These are phyloP conservation scores for Taiozyma sp. DNA, from an alignment of 1,139 yeast species.

Conservation along the genomic window DNA sequence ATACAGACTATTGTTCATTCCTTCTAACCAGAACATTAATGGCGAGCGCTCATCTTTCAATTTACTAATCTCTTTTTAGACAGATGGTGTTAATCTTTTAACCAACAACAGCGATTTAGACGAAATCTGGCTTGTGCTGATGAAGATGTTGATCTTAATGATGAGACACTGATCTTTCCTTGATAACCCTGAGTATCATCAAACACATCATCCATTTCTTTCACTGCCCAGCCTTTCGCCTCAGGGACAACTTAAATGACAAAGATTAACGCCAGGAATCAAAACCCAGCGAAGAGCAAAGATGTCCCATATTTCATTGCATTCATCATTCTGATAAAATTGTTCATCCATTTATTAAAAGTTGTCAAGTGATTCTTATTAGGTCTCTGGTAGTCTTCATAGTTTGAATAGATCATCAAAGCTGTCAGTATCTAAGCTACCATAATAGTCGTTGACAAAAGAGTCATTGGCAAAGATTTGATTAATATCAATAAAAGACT, in stretches of 20 bases:
- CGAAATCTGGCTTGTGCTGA: too few relatives aligned
- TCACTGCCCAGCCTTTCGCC: slow-evolving; percentile 53
- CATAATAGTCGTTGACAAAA: not conserved
- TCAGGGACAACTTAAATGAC: slow-evolving; percentile 55
- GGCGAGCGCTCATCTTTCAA: too few relatives aligned
- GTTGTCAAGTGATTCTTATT: slow-evolving; percentile 18
- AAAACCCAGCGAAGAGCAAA: slow-evolving; percentile 34
- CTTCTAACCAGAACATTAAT: too few relatives aligned
- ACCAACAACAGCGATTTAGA: too few relatives aligned
- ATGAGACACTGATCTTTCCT: too few relatives aligned
- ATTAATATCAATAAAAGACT: not conserved
- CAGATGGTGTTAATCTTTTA: too few relatives aligned
- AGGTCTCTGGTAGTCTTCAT: not conserved
- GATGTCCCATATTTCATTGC: slow-evolving; percentile 37
- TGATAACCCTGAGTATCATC: slow-evolving; percentile 22
- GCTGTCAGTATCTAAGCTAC: not conserved
- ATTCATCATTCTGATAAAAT: slow-evolving; percentile 39
- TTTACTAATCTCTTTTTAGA: too few relatives aligned
- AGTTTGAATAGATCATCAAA: slow-evolving; percentile 6
- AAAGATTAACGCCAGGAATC: slow-evolving; percentile 30
- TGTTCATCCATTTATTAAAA: slow-evolving; percentile 43
- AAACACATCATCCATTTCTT: slow-evolving; percentile 50
- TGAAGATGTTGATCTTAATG: too few relatives aligned
- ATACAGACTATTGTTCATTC: too few relatives aligned
- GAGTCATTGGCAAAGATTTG: not conserved